Conservation (phyloP, 2,329 filamentous ascomycete genomes). For the Cladosporium sp. region DNA sequence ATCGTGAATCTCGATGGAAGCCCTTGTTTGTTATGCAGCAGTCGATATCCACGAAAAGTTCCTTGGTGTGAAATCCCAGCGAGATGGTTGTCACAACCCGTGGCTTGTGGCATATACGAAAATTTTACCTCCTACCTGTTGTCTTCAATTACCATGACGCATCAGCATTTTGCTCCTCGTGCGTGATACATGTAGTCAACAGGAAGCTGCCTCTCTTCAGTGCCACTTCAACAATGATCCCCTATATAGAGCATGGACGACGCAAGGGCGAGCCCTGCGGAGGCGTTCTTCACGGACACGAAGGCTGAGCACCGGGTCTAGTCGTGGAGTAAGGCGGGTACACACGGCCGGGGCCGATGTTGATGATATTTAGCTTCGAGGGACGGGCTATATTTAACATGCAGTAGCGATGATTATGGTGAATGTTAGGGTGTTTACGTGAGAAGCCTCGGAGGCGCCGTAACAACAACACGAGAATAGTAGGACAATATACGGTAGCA, state of each 20-base stretch:
- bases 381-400: background rate
- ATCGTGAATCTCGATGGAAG: background rate
- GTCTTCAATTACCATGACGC: background rate
- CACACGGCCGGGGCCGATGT: background rate
- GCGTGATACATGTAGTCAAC: background rate
- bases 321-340: constrained; percentile 4
- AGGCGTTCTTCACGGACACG: constrained; percentile 4
- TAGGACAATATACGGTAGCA: background rate
- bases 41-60: background rate
- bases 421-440: background rate
- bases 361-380: background rate
- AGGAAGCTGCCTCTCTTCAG: background rate
- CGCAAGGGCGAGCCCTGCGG: background rate
- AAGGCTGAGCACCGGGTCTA: background rate
- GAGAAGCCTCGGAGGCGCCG: background rate
- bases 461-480: background rate
- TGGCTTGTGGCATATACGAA: no score
- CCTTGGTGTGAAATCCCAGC: background rate
- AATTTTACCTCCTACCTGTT: no score
- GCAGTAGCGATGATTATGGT: background rate
- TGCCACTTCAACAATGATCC: background rate
- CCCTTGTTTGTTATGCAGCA: background rate
- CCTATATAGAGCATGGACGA: background rate
- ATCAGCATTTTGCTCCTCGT: no score
- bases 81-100: no score